Evolutionary conservation across 345 rosid species (phyloP), one percentile per base, ranked within the genome.

Genomic region (Aegle marmelos): DNA sequence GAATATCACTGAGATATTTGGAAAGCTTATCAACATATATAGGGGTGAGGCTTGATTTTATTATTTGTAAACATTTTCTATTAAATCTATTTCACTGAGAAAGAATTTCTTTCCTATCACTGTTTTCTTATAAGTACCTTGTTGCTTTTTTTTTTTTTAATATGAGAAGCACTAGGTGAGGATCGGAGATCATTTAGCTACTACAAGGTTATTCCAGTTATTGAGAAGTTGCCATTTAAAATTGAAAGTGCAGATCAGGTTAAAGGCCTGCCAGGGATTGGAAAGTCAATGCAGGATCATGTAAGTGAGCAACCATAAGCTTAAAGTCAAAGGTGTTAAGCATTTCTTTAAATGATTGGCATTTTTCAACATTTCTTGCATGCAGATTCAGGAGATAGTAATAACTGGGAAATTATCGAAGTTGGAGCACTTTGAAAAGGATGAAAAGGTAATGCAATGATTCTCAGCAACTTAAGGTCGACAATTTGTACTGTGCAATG

Each of bases 181-280:
- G 98, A 96, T 82, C 82, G 97, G 30, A 87, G 97, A 77, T 96
- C 99, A 58, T 94, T 92, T 80, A 96, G 98, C 93, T 94, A 96
- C 83, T 72, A 92, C 89, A 94, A 96, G 86, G 97, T 95, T 78
- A 92, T 94, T 34, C 84, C 92, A 4, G 94, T 92, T 60, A 88
- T 92, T 79, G 99, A 93, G 87, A 95, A 93, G 86, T 78, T 92
- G 79, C 95, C 97, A 54, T 87, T 90, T 78, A 91, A 82, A 88
- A 91, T 96, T 83, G 93, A 90, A 84, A 94, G 97, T 70, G 87
- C 85, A 73, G 95, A 92, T 62, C 95, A 94, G 87, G 91, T 92
- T 67, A 92, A 94, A 79, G 76, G 86, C 78, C 90, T 92, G 72
- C 95, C 99, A 73, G 91, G 94, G 63, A 94, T 96, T 82, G 99